Evolutionary conservation across 139 green algal genomes (phyloP), one percentile per base, ranked within the genome.

Genomic region (Micromonas commoda): DNA sequence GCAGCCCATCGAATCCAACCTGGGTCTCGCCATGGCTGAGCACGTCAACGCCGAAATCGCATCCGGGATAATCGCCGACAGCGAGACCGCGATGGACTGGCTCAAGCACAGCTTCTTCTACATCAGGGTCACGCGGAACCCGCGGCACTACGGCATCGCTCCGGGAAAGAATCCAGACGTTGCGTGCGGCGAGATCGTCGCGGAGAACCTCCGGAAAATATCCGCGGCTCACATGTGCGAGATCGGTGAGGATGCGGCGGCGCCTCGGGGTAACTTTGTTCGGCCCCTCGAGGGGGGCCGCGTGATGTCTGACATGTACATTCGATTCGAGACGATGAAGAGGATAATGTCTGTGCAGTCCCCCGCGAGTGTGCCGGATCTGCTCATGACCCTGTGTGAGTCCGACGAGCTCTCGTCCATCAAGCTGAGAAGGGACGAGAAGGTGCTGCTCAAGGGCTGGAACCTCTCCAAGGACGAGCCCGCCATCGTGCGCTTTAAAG

Each of bases 91-190:
- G 0, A 57, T 97, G 64, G 91, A 97, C 85, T 97, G 96, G 83
- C 84, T 99, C 35, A 97, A 89, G 26, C 97, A 93, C 92, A 97
- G 94, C 21, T 97, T 92, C 85, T 91, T 96, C 72, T 95, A 90
- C 82, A 77, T 90, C 29, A 82, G 81, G 24, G 72, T 88, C 21
- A 69, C 77, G 60, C 85, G 91, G 71, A 98, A 98, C 85, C 95
- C 95, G 70, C n/a, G 33, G 33, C 32, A 39, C 26, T 71, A 71
- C 64, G 64, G 64, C 32, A 4, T 71, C 28, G 13, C 38, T 26
- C 13, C 45, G 45, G 45, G 45, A 16, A 57, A 9, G 45, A 23
- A 9, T 16, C 9, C 45, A 16, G 45, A 57, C 9, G 45, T 23
- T 23, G 45, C 45, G 45, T 23, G 9, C 45, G 45, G 16, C 16